A percentile compares a stretch with the other conserved stretches of the same genome.
These are phyloP conservation scores for Stachybotrys echinatus DNA, from an alignment of 2,329 filamentous ascomycete species.

Conservation along the genomic window DNA sequence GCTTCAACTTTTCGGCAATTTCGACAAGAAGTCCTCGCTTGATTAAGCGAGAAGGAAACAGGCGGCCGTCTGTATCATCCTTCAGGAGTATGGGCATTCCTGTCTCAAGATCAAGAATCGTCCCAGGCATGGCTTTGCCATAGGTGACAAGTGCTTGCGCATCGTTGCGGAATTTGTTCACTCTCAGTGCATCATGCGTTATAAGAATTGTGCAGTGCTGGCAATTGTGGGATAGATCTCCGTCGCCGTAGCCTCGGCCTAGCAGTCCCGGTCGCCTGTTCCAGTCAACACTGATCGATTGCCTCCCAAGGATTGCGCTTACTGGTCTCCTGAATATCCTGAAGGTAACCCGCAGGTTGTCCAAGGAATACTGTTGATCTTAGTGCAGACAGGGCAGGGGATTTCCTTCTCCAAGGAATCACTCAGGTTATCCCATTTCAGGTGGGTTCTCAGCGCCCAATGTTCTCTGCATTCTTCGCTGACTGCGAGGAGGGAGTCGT, in stretches of 20 bases:
- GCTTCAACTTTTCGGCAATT: slow-evolving; percentile 33
- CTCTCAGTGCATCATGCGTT: slow-evolving; percentile 50
- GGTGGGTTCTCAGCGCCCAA: slow-evolving; percentile 41
- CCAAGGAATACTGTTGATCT: slow-evolving; percentile 42
- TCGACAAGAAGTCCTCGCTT: slow-evolving; percentile 34
- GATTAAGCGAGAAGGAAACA: slow-evolving; percentile 57
- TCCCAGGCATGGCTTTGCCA: slow-evolving; percentile 52
- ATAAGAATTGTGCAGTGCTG: slow-evolving; percentile 42
- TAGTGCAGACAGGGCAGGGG: slow-evolving; percentile 35
- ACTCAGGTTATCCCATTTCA: slow-evolving; percentile 49
- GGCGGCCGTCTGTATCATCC: slow-evolving; percentile 16
- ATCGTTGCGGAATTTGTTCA: slow-evolving; percentile 54
- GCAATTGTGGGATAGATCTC: slow-evolving; percentile 47
- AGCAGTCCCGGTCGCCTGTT: slow-evolving; percentile 20
- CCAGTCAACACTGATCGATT: background rate
- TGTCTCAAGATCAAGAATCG: slow-evolving; percentile 41
- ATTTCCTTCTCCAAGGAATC: slow-evolving; percentile 39
- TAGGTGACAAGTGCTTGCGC: slow-evolving; percentile 35
- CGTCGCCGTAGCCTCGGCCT: slow-evolving; percentile 58
- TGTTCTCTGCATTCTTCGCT: slow-evolving; percentile 29
- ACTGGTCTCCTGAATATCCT: slow-evolving; percentile 4
- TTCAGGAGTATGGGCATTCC: slow-evolving; percentile 23
- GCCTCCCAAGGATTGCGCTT: background rate
- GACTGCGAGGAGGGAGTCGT: slow-evolving; percentile 46
- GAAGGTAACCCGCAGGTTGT: slow-evolving; percentile 33